These are phyloP conservation scores for Phytophthora sansomeana DNA, from an alignment of 352 stramenopile genomes.

Conservation along the genomic window DNA sequence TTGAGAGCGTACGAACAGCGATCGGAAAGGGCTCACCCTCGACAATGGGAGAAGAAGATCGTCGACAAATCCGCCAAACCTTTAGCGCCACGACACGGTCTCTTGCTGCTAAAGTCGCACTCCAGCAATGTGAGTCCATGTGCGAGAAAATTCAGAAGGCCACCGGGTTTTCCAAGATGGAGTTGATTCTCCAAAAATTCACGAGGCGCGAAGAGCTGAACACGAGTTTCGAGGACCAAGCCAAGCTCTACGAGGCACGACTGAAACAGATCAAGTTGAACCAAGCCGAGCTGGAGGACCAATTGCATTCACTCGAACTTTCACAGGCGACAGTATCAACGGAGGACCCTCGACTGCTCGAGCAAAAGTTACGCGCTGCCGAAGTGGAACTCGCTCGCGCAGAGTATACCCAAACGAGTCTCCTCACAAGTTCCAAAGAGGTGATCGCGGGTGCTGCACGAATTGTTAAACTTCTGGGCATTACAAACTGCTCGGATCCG, in stretches of 20 bases:
- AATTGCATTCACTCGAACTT: conserved; percentile 68
- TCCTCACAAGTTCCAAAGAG: conserved; percentile 82
- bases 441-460: conserved; percentile 69
- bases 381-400: conserved; percentile 74
- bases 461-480: conserved; percentile 78
- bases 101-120: conserved; percentile 71
- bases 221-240: conserved; percentile 83
- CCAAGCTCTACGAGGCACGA: conserved; percentile 78
- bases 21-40: conserved; percentile 21
- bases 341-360: conserved; percentile 73
- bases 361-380: conserved; percentile 74
- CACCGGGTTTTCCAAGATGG: conserved; percentile 81
- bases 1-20: conserved; percentile 61
- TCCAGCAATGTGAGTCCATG: conserved; percentile 86
- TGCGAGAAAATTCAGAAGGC: conserved; percentile 87
- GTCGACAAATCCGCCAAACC: conserved; percentile 33
- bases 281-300: conserved; percentile 73
- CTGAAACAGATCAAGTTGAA: conserved; percentile 86
- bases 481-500: conserved; percentile 70
- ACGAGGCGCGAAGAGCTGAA: conserved; percentile 81
- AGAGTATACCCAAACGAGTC: conserved; percentile 68
- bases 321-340: conserved; percentile 58
- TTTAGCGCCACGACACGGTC: conserved; percentile 57
- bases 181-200: conserved; percentile 85
- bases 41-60: conserved; percentile 36